phyloP scores from a whole-genome alignment of 257 asterid species.

The Solanum arcanum region DNA sequence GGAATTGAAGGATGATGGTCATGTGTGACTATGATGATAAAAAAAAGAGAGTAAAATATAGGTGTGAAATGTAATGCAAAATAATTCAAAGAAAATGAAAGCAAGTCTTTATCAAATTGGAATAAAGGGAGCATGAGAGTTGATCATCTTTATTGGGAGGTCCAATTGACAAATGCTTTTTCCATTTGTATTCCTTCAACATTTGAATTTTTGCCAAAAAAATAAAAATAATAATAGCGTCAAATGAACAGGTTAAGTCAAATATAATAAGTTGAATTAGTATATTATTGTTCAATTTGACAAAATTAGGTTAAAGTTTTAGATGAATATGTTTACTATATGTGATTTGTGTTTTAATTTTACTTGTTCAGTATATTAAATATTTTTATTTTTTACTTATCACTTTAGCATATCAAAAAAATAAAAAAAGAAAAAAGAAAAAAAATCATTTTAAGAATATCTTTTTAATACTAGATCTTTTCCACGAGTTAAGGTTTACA shows the following conservation, averaged over 20 bases:
- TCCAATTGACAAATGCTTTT: not conserved
- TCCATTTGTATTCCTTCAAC: conserved; percentile 12
- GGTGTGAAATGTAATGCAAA: not conserved
- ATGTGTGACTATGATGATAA: not conserved
- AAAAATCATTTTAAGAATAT: not conserved
- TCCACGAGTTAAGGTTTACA: not conserved
- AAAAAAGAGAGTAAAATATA: not conserved
- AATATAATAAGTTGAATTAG: not conserved
- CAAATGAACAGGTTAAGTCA: not conserved
- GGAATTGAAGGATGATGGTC: not conserved
- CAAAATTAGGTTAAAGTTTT: not conserved
- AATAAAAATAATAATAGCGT: not conserved
- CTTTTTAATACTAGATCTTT: not conserved
- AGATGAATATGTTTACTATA: not conserved
- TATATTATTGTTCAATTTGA: not conserved
- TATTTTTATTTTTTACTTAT: not conserved
- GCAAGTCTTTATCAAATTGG: not conserved
- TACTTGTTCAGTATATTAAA: not conserved
- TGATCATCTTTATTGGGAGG: not conserved
- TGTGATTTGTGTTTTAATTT: not conserved
- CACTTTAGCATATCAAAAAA: not conserved
- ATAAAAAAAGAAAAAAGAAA: too few relatives aligned
- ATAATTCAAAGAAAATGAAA: not conserved
- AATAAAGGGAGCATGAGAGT: not conserved
- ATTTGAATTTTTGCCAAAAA: not conserved